Evolutionary conservation across 257 asterid species (phyloP).

Genomic region (Fraxinus pennsylvanica): DNA sequence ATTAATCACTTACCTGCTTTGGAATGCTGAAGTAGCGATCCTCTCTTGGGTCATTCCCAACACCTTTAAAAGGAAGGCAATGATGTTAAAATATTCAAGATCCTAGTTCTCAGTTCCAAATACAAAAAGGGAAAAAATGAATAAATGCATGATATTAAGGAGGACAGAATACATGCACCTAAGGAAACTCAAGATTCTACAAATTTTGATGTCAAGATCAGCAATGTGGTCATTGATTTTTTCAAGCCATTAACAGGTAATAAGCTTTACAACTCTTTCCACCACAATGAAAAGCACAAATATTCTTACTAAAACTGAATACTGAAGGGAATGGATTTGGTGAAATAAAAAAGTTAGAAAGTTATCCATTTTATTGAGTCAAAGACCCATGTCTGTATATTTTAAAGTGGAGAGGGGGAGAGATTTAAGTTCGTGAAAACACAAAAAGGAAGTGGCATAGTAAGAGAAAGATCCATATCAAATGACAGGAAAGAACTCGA

Average conservation of each 20-base stretch:
- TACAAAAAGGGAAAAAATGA: not conserved
- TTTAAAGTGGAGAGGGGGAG: not conserved
- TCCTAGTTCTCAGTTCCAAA: not conserved
- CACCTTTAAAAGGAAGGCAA: constrained; percentile 48
- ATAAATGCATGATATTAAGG: not conserved
- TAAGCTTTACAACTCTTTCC: not conserved
- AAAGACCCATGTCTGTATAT: not conserved
- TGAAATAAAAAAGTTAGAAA: not conserved
- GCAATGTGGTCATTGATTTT: not conserved
- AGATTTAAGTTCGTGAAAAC: not conserved
- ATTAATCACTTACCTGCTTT: constrained; percentile 60
- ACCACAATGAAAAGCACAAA: not conserved
- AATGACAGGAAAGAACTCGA: not conserved
- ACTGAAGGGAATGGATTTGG: not conserved
- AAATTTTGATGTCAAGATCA: not conserved
- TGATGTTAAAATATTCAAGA: not conserved
- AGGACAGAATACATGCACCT: not conserved
- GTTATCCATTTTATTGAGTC: not conserved
- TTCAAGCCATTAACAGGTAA: not conserved
- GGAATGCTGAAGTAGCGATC: constrained; percentile 98
- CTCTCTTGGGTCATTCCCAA: constrained; percentile 96
- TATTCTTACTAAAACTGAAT: not conserved
- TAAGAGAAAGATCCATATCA: not conserved
- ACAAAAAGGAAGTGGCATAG: not conserved
- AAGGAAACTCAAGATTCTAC: not conserved